Percentiles rank a stretch among this genome's conserved stretches.
Conservation (phyloP, 2,329 filamentous ascomycete species). For the Cadophora malorum region DNA sequence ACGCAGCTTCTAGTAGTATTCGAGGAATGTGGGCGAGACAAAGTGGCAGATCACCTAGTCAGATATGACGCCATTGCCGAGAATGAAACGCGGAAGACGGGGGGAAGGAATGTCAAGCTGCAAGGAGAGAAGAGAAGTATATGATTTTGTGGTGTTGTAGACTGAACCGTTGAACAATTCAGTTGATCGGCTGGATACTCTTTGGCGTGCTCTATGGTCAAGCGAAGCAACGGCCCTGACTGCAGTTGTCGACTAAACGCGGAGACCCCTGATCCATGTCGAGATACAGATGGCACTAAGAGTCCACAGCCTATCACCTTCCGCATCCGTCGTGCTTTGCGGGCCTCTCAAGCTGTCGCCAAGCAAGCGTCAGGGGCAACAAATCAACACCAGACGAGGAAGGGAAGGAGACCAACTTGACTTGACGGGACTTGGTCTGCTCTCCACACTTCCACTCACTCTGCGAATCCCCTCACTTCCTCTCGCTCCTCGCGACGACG, state of each 20-base stretch:
- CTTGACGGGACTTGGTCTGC: background rate
- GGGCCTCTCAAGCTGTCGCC: background rate
- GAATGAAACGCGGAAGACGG: background rate
- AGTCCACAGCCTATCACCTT: conserved; percentile 28
- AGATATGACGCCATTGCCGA: conserved; percentile 15
- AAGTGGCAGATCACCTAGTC: conserved; percentile 2
- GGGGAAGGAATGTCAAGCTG: background rate
- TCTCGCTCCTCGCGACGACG: background rate
- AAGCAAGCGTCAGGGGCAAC: conserved; percentile 21
- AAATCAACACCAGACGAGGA: conserved; percentile 31
- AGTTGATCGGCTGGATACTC: no score
- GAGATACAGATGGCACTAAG: background rate
- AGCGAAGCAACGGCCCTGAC: background rate
- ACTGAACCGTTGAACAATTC: background rate
- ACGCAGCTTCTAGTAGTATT: conserved; percentile 28
- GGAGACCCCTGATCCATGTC: conserved; percentile 13
- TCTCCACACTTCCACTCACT: conserved; percentile 7
- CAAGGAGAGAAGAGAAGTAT: conserved; percentile 8
- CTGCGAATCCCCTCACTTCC: conserved; percentile 24
- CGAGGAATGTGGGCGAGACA: conserved; percentile 11
- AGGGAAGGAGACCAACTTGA: background rate
- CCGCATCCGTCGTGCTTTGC: background rate
- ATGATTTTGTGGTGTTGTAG: conserved; percentile 21
- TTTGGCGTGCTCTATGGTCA: no score
- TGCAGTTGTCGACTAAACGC: background rate